Evolutionary conservation across 257 asterid genomes (phyloP), one percentile per base, ranked within the genome.

Genomic region (Petrea volubilis): DNA sequence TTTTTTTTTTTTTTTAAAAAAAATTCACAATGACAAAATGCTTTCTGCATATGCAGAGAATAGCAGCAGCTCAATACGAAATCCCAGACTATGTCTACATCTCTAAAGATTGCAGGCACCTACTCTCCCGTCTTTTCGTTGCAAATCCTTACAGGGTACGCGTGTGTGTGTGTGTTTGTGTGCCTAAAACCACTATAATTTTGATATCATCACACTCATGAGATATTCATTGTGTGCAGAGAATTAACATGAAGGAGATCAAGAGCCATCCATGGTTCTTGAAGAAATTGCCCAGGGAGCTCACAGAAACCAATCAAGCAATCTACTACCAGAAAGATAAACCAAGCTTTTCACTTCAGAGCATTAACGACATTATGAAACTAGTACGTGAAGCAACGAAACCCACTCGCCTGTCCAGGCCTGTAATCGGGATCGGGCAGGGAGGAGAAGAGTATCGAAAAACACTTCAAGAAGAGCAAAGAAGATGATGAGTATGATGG

Each of bases 401-500:
- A 43, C 90, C 87, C 4, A 85, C 90, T 5, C 70, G 78, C 2
- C 0, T 46, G 1, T 77, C 90, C 6, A 70, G 73, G 55, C 71
- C 80, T 0, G 43, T 81, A 10, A 57, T 71, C 0, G 83, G 85
- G n/a, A n/a, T n/a, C n/a, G n/a, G 80, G 10, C 86, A 91, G 96
- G 96, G 88, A 62, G 83, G 83, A 46, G 90, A 78, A 28, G 86
- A 74, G 24, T 84, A 51, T 0, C 60, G n/a, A 47, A 67, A 71
- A 50, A 8, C 33, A 1, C 33, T 64, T 0, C 58, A 60, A 59
- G 79, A 80, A 5, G 79, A 78, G 0, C 87, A n/a, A 83, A 0
- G 86, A 89, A 0, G 96, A 89, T 29, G 90, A 87, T 10, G 89
- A 87, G 79, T 87, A 87, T n/a, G 89, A 83, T 9, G 84, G 64